Evolutionary conservation across 2,329 filamentous ascomycete genomes (phyloP).

Genomic region (Periconia digitata): DNA sequence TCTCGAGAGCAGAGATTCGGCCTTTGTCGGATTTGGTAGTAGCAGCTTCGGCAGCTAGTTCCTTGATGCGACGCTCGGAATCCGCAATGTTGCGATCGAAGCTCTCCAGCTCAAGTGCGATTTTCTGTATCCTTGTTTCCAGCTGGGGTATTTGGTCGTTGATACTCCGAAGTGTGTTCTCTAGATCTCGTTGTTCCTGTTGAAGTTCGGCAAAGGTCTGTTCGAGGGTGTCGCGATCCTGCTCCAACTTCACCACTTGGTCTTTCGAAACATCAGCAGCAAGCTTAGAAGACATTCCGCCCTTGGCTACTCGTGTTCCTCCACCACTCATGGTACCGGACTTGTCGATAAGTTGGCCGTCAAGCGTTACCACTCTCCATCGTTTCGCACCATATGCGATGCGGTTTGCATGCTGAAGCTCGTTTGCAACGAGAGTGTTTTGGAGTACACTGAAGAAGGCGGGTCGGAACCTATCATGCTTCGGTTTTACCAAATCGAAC

Average conservation of each 20-base stretch:
- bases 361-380: conserved; percentile 95
- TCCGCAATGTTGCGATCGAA: conserved; percentile 82
- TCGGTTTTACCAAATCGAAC: conserved; percentile 89
- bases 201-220: conserved; percentile 82
- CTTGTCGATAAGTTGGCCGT: conserved; percentile 94
- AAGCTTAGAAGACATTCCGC: conserved; percentile 95
- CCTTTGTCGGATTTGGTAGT: conserved; percentile 78
- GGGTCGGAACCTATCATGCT: conserved; percentile 81
- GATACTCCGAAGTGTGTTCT: conserved; percentile 70
- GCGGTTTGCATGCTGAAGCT: conserved; percentile 93
- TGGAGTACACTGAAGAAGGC: conserved; percentile 96
- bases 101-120: conserved; percentile 84
- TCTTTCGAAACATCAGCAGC: conserved; percentile 85
- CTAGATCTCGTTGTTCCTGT: conserved; percentile 78
- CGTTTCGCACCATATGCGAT: conserved; percentile 92
- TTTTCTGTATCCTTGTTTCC: conserved; percentile 90
- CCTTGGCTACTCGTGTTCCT: conserved; percentile 85
- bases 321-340: conserved; percentile 99
- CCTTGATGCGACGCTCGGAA: conserved; percentile 79
- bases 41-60: conserved; percentile 78
- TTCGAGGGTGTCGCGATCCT: conserved; percentile 83
- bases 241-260: conserved; percentile 83
- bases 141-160: conserved; percentile 78
- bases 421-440: conserved; percentile 89
- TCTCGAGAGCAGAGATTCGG: conserved; percentile 71